phyloP scores from a whole-genome alignment of 2,329 filamentous ascomycete species.

The Coniochaeta sp. region DNA sequence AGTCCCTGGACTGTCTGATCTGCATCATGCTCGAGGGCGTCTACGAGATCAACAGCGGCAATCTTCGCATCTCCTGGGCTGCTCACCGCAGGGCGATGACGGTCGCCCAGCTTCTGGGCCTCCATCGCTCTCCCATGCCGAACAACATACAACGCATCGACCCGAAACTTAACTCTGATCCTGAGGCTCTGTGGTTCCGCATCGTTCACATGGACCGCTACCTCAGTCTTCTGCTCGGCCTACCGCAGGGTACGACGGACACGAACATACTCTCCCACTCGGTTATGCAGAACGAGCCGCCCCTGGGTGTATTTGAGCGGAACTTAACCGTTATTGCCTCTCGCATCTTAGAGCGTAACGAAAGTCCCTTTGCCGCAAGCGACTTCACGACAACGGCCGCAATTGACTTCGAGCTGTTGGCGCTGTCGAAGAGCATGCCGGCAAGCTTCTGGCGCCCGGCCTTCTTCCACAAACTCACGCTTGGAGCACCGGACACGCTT shows the following conservation, averaged over 20 bases:
- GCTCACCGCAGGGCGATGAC: constrained; percentile 28
- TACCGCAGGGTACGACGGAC: constrained; percentile 17
- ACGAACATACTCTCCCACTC: neutral
- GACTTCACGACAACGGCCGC: constrained; percentile 15
- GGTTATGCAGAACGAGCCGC: neutral
- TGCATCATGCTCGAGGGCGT: constrained; percentile 33
- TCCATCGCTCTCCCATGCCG: constrained; percentile 21
- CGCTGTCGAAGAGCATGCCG: constrained; percentile 16
- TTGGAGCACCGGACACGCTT: constrained; percentile 10
- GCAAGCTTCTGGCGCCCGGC: constrained; percentile 20
- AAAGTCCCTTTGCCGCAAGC: constrained; percentile 8
- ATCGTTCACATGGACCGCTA: constrained; percentile 27
- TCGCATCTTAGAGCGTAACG: constrained; percentile 25
- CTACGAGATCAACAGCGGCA: constrained; percentile 29
- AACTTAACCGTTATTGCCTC: constrained; percentile 20
- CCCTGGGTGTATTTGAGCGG: constrained; percentile 22
- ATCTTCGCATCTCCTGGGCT: constrained; percentile 31
- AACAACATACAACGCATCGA: constrained; percentile 11
- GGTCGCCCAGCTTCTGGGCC: constrained; percentile 32
- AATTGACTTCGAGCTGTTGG: constrained; percentile 20
- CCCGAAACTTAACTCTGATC: constrained; percentile 2
- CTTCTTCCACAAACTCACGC: constrained; percentile 10
- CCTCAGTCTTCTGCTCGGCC: constrained; percentile 24
- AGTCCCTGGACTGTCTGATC: constrained; percentile 30
- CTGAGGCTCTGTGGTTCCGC: constrained; percentile 21